These are phyloP conservation scores for Aspergillus cavernicola DNA, from an alignment of 495 filamentous ascomycete species.

Conservation along the genomic window DNA sequence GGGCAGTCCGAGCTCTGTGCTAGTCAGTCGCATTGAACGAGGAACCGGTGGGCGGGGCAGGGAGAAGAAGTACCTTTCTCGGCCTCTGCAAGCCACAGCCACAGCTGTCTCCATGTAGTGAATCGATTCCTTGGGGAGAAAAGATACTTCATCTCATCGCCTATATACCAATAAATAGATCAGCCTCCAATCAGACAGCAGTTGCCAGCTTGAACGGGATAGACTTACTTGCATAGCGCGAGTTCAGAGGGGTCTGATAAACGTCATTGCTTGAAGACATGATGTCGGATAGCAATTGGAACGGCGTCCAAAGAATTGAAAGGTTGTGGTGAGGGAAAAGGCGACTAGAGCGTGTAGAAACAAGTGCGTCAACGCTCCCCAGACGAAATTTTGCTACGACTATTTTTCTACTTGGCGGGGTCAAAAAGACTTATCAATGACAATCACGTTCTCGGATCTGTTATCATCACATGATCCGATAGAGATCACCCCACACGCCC, in stretches of 20 bases:
- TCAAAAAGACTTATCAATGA: slow-evolving; percentile 36
- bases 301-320: slow-evolving; percentile 21
- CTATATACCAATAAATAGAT: slow-evolving; percentile 26
- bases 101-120: slow-evolving; percentile 75
- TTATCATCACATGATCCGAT: slow-evolving; percentile 22
- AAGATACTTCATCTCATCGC: slow-evolving; percentile 51
- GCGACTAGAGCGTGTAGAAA: slow-evolving; percentile 7
- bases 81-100: slow-evolving; percentile 79
- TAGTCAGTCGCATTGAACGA: slow-evolving; percentile 21
- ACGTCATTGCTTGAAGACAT: slow-evolving; percentile 62
- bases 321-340: slow-evolving; percentile 16
- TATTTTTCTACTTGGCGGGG: slow-evolving; percentile 29
- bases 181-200: slow-evolving; percentile 12
- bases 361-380: slow-evolving; percentile 20
- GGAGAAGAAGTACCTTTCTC: slow-evolving; percentile 55
- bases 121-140: slow-evolving; percentile 70
- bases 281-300: slow-evolving; percentile 26
- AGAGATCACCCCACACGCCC: not conserved
- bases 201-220: not conserved
- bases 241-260: slow-evolving; percentile 70
- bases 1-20: slow-evolving; percentile 45
- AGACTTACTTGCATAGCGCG: slow-evolving; percentile 65
- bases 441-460: slow-evolving; percentile 40
- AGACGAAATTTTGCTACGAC: slow-evolving; percentile 32
- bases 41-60: not conserved